These are phyloP conservation scores for Neurospora sp. DNA, from an alignment of 495 filamentous ascomycete genomes.

Conservation along the genomic window DNA sequence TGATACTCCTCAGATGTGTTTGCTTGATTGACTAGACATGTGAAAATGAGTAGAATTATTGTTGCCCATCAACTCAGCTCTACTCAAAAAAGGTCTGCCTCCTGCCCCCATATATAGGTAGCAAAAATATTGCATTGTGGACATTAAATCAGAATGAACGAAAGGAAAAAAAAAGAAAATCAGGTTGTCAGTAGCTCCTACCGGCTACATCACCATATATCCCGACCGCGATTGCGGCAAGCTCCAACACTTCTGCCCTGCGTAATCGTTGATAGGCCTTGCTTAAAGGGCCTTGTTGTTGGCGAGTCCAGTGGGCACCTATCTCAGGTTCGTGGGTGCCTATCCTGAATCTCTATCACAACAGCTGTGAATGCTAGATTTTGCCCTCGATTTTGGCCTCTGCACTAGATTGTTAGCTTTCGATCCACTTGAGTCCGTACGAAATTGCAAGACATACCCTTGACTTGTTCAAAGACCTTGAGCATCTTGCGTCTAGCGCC, in stretches of 20 bases:
- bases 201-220: not conserved
- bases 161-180: not conserved
- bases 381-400: constrained; percentile 38
- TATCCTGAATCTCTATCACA: not conserved
- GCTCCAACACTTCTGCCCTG: not conserved
- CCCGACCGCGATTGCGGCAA: not conserved
- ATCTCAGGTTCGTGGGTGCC: not conserved
- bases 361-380: constrained; percentile 21
- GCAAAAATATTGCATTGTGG: not conserved
- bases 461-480: constrained; percentile 97
- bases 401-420: constrained; percentile 9
- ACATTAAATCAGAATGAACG: not conserved
- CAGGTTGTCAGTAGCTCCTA: not conserved
- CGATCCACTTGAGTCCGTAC: not conserved
- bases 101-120: not conserved
- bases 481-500: constrained; percentile 96
- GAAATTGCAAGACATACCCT: constrained; percentile 36
- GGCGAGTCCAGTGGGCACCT: not conserved
- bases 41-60: not conserved
- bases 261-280: not conserved
- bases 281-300: not conserved
- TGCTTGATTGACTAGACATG: not conserved
- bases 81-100: not conserved
- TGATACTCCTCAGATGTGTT: not conserved
- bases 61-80: not conserved